These are phyloP conservation scores for Candida methanosorbosa DNA, from an alignment of 805 yeast species.

Conservation along the genomic window DNA sequence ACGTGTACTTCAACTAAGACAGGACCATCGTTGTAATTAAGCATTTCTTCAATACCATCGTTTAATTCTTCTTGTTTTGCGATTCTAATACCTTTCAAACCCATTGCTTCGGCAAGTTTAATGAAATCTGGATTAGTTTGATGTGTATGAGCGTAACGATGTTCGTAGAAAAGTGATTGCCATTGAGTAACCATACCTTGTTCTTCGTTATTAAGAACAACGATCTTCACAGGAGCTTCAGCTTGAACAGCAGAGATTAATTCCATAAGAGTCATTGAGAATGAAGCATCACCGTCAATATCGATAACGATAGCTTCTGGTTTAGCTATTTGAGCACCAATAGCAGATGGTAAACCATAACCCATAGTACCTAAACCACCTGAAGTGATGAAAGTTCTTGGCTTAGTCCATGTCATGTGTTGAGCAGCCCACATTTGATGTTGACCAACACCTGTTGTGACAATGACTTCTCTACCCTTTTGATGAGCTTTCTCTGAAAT, in stretches of 20 bases:
- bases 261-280: slow-evolving; percentile 95
- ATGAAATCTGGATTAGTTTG: slow-evolving; percentile 91
- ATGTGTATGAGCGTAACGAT: slow-evolving; percentile 97
- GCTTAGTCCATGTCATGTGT: slow-evolving; percentile 88
- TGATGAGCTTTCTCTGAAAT: slow-evolving; percentile 62
- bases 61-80: slow-evolving; percentile 58
- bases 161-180: slow-evolving; percentile 96
- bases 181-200: slow-evolving; percentile 99
- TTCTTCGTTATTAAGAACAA: slow-evolving; percentile 92
- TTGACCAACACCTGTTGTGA: slow-evolving; percentile 98
- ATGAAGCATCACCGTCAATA: slow-evolving; percentile 98
- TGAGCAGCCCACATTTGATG: slow-evolving; percentile 99
- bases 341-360: slow-evolving; percentile 93
- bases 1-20: slow-evolving; percentile 84
- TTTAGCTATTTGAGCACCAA: slow-evolving; percentile 94
- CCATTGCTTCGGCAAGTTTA: slow-evolving; percentile 93
- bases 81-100: slow-evolving; percentile 73
- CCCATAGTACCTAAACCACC: slow-evolving; percentile 99
- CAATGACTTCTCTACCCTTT: slow-evolving; percentile 65
- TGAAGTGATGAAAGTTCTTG: slow-evolving; percentile 92
- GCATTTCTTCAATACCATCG: slow-evolving; percentile 53
- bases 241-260: slow-evolving; percentile 93
- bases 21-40: slow-evolving; percentile 70
- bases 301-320: slow-evolving; percentile 95
- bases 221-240: slow-evolving; percentile 78